Evolutionary conservation across 1,284 basidiomycete species (phyloP), one percentile per base, ranked within the genome.

Genomic region (Kalmanozyma brasiliensis): DNA sequence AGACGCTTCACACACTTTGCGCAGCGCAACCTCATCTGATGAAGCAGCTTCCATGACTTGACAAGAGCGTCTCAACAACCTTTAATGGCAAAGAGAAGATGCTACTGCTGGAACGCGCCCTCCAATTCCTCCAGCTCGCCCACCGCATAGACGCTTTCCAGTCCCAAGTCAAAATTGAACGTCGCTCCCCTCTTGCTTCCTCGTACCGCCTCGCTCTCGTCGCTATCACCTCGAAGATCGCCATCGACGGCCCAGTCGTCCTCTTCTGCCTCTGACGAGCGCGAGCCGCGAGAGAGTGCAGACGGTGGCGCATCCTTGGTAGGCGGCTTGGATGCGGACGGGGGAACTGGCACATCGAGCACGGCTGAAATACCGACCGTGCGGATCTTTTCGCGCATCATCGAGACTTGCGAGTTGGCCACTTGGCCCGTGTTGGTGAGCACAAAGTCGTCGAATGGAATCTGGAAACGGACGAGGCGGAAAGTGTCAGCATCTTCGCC

Each of bases 391-490:
- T 92, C 89, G 16, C 87, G 85, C 77, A 88, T 86, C 89, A 95
- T 93, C 47, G 82, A 83, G 33, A 93, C 86, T 71, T 91, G 83
- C 40, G 78, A 78, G 34, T 80, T 88, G 32, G 87, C 84, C 41
- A 93, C 83, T 77, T 91, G 88, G 4, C 93, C 93, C 0, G 88
- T 87, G 75, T 93, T 93, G 23, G 91, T 93, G 44, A 92, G 85
- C 16, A 92, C 88, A 77, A 95, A 95, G 66, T 87, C 88, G 51
- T 87, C 84, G 74, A 94, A 88, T 0, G 92, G 91, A 49, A 94
- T 89, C 90, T 93, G 19, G 7, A 19, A 16, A 7, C 16, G 7
- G 30, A 32, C 36, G 29, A 17, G 17, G 2, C 17, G 2, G 11
- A 14, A 8, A 36, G n/a, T 7, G 59, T 61, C 19, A 55, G 52